Base-by-base conservation (phyloP, 106 monocot species). In the Platanthera guangdongensis region DNA sequence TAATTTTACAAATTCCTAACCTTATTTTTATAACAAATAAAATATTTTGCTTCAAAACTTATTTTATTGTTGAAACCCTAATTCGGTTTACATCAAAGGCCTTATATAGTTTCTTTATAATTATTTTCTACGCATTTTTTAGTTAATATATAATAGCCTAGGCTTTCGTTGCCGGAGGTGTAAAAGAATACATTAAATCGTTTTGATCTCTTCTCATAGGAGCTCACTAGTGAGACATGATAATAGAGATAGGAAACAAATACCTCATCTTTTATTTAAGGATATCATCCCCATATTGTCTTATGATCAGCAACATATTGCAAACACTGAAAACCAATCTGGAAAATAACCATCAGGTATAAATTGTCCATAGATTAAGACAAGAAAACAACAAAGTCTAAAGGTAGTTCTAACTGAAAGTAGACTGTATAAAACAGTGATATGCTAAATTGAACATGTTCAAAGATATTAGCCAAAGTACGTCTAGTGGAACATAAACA, bases 251-350 rank as follows among this genome's bases (percentile, higher is more conserved):
- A 52, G 72, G 55, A 32, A 30, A 48, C 63, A 51, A 51, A 78
- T 85, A 95, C 95, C 88, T 95, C 92, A 83, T 95, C 95, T 82
- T 90, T 92, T 52, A 95, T 67, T 67, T 90, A 95, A 78, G 90
- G 90, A 57, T 92, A 92, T 92, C 95, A 95, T 15, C 80, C 82
- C 95, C 95, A 92, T 51, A 95, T 75, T 55, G 88, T 90, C 78
- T 92, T 95, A 46, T 92, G 92, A 39, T 95, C 95, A 8, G 88
- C 95, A 81, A 85, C 80, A 81, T 90, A 90, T 7, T 92, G 82
- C 77, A 95, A 62, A 77, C 90, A 95, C 14, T 88, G 75, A 75
- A 92, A 95, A 22, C 95, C 95, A 77, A 95, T 71, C 95, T 95
- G 85, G 39, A 52, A 82, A 72, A 81, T 32, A 70, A n/a, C 3